These are phyloP conservation scores for Trichosporon coremiiforme DNA, from an alignment of 1,284 basidiomycete species.

Conservation along the genomic window DNA sequence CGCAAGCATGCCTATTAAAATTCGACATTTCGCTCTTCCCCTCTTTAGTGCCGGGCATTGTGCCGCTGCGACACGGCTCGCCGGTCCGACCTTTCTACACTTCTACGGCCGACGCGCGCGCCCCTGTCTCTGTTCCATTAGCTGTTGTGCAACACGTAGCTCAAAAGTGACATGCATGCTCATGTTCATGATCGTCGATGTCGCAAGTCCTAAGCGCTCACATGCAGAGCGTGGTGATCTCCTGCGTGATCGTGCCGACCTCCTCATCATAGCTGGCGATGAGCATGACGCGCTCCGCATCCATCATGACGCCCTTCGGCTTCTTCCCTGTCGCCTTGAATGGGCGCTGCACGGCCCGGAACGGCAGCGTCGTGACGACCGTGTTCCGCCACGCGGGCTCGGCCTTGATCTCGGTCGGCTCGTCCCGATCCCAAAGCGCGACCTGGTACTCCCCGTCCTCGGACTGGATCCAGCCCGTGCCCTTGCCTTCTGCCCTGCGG, in stretches of 20 bases:
- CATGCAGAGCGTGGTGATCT: conserved; percentile 48
- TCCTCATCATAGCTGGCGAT: conserved; percentile 21
- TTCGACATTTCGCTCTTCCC: not conserved
- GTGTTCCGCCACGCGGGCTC: conserved; percentile 39
- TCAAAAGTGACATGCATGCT: conserved; percentile 16
- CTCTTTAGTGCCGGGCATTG: not conserved
- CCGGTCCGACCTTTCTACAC: not conserved
- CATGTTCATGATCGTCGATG: not conserved
- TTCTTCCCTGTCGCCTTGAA: conserved; percentile 23
- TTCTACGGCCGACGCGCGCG: too few relatives aligned
- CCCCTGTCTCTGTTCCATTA: conserved; percentile 7
- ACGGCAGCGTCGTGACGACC: conserved; percentile 41
- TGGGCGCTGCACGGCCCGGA: conserved; percentile 34
- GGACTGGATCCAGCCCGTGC: not conserved
- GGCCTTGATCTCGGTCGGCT: conserved; percentile 33
- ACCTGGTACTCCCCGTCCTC: conserved; percentile 19
- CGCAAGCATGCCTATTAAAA: not conserved
- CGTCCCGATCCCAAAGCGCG: conserved; percentile 13
- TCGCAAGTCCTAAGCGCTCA: conserved; percentile 18
- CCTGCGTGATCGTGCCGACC: conserved; percentile 28
- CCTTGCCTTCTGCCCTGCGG: not conserved
- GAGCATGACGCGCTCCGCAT: conserved; percentile 50
- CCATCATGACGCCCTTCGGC: conserved; percentile 52
- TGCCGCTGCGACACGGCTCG: too few relatives aligned
- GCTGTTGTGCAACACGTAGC: conserved; percentile 6